Conservation (phyloP, 306 rosid genomes). For the Urtica urens region DNA sequence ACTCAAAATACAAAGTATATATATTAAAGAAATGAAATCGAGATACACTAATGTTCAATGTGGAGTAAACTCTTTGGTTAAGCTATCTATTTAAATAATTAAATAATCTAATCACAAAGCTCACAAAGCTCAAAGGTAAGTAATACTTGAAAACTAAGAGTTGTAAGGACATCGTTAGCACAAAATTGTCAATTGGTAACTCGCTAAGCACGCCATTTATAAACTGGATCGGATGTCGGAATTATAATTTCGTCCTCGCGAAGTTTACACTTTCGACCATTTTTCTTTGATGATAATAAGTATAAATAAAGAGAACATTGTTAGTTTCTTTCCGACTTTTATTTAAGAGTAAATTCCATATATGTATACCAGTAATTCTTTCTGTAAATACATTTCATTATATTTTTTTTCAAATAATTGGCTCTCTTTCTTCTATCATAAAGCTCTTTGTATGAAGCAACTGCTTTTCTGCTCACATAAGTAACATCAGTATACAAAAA, state of each 20-base stretch:
- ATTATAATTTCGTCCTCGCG: conserved; percentile 55
- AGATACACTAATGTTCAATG: too few relatives aligned
- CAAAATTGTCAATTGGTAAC: too few relatives aligned
- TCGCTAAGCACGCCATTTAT: conserved; percentile 77
- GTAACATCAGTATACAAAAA: too few relatives aligned
- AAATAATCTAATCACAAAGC: too few relatives aligned
- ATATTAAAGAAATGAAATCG: too few relatives aligned
- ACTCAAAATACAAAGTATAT: too few relatives aligned
- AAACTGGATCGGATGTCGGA: conserved; percentile 48
- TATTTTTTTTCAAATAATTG: conserved; percentile 49
- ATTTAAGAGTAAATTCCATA: neutral
- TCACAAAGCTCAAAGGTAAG: too few relatives aligned
- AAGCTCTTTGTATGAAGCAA: conserved; percentile 41
- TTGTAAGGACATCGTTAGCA: too few relatives aligned
- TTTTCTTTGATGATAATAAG: conserved; percentile 31
- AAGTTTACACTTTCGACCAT: conserved; percentile 66
- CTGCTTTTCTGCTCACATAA: conserved; percentile 55
- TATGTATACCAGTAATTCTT: conserved; percentile 81
- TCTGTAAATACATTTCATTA: conserved; percentile 57
- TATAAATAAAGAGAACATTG: conserved; percentile 4
- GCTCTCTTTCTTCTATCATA: conserved; percentile 61
- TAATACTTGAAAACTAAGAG: too few relatives aligned
- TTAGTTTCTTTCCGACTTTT: neutral
- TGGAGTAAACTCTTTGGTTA: too few relatives aligned
- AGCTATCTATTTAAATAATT: too few relatives aligned